Conservation (phyloP, 2,329 filamentous ascomycete genomes). For the Botrytis fabae region DNA sequence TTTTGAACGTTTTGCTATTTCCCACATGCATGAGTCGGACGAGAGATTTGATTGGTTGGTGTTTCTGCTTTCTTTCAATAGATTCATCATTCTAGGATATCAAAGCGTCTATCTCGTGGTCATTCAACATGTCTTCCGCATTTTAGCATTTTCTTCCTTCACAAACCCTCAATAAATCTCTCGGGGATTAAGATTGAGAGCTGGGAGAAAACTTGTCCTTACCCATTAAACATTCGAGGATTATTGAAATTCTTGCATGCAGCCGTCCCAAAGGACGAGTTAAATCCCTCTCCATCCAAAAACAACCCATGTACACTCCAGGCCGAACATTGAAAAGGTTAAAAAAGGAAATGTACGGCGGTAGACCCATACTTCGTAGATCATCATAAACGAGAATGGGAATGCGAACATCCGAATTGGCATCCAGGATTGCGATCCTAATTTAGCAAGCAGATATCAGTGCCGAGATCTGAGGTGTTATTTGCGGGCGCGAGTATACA, state of each 20-base stretch:
- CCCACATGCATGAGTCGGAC: background rate
- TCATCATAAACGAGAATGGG: background rate
- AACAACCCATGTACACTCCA: background rate
- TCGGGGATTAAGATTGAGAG: background rate
- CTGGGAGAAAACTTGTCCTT: background rate
- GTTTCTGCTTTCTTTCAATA: background rate
- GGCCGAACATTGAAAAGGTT: background rate
- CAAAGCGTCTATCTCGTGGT: background rate
- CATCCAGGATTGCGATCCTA: background rate
- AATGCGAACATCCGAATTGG: background rate
- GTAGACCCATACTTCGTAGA: background rate
- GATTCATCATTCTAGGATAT: background rate
- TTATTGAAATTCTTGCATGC: background rate
- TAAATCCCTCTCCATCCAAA: background rate
- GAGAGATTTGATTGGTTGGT: background rate
- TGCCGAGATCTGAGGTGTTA: conserved; percentile 3
- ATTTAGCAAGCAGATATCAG: background rate
- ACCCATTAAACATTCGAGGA: background rate
- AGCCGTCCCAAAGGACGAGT: background rate
- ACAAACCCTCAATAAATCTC: background rate
- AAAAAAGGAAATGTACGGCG: too few relatives aligned
- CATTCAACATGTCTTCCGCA: background rate
- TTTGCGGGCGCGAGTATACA: background rate
- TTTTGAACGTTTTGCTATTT: background rate
- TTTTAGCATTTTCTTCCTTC: background rate